A percentile compares a stretch with the other conserved stretches of the same genome.
Evolutionary conservation across 768 basidiomycete genomes (phyloP).

Genomic region (Naganishia randhawae): DNA sequence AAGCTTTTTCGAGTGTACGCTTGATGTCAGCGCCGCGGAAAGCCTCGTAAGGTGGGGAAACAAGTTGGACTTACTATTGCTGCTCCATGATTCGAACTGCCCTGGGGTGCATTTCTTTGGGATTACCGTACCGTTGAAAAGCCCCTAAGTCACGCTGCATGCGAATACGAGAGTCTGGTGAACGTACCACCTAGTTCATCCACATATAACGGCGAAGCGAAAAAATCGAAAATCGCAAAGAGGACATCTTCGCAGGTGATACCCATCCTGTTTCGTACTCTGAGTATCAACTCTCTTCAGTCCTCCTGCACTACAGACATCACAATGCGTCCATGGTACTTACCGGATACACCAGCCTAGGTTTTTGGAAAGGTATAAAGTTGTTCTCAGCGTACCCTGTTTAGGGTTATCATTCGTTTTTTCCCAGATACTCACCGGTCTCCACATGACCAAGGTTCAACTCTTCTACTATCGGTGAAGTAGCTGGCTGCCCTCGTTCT

Average conservation of each 20-base stretch:
- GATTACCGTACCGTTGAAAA: not conserved
- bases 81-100: constrained; percentile 47
- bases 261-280: constrained; percentile 50
- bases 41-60: not conserved
- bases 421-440: constrained; percentile 26
- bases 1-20: constrained; percentile 31
- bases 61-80: constrained; percentile 42
- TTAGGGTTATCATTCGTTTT: no score
- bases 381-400: no score
- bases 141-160: not conserved
- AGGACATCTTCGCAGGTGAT: constrained; percentile 50
- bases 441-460: constrained; percentile 48
- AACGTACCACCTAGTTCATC: constrained; percentile 43
- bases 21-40: not conserved
- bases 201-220: constrained; percentile 50
- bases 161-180: constrained; percentile 28
- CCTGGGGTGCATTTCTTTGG: constrained; percentile 30
- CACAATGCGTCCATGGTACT: not conserved
- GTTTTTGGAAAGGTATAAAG: not conserved
- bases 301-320: not conserved
- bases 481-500: constrained; percentile 51
- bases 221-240: constrained; percentile 51
- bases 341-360: constrained; percentile 45
- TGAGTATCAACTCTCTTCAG: not conserved
- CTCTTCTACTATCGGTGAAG: constrained; percentile 49